A percentile compares a stretch with the other conserved stretches of the same genome.
Conservation (phyloP, 306 rosid genomes). For the Hylodesmum podocarpum region DNA sequence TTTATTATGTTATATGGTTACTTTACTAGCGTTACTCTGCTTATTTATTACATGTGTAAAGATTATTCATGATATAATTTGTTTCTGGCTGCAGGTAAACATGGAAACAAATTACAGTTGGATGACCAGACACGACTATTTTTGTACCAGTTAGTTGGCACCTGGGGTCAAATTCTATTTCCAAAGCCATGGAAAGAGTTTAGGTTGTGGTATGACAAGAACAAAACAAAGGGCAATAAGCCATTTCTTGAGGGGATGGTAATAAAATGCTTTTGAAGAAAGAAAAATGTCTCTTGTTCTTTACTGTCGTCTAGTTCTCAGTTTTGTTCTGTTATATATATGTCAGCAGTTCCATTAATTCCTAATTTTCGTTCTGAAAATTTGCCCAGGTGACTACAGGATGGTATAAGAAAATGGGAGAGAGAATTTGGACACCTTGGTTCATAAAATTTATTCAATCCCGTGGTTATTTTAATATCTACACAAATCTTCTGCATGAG, state of each 20-base stretch:
- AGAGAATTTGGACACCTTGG: conserved; percentile 99
- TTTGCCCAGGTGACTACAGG: conserved; percentile 81
- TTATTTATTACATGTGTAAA: neutral
- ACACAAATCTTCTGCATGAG: conserved; percentile 70
- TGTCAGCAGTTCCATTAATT: conserved; percentile 15
- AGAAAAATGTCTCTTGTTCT: neutral
- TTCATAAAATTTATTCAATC: conserved; percentile 89
- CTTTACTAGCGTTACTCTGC: conserved; percentile 4
- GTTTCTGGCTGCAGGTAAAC: conserved; percentile 64
- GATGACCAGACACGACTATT: conserved; percentile 64
- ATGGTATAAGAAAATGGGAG: conserved; percentile 92
- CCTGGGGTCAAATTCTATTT: conserved; percentile 99
- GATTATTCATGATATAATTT: conserved; percentile 21
- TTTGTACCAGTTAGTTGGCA: conserved; percentile 89
- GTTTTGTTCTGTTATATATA: neutral
- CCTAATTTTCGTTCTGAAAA: conserved; percentile 30
- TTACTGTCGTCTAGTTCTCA: conserved; percentile 10
- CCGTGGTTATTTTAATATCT: conserved; percentile 78
- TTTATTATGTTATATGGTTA: neutral
- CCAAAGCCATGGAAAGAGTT: conserved; percentile 99
- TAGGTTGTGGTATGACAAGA: conserved; percentile 88
- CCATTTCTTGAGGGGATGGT: conserved; percentile 95
- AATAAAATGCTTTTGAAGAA: conserved; percentile 12
- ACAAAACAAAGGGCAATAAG: conserved; percentile 72
- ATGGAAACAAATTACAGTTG: conserved; percentile 74